A percentile compares a stretch with the other conserved stretches of the same genome.
Evolutionary conservation across 192 early-diverging fungal species (phyloP).

Genomic region (Jimgerdemannia lactiflua): DNA sequence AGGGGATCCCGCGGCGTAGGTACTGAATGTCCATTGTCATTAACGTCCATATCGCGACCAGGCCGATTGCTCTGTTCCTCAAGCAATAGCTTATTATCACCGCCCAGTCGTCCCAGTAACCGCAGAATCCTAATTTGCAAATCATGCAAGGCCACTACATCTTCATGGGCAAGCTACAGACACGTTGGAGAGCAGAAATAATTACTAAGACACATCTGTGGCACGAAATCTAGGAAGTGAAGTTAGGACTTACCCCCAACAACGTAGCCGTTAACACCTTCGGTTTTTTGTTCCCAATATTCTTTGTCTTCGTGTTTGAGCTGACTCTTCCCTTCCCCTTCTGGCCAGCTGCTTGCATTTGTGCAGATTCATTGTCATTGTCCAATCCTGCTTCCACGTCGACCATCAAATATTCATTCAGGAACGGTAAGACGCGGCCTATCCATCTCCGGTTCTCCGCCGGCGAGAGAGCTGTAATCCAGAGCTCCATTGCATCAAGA

Average conservation of each 20-base stretch:
- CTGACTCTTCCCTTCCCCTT: background rate
- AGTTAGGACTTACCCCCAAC: background rate
- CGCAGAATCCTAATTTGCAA: conserved; percentile 60
- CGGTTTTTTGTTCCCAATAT: background rate
- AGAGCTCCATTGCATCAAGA: conserved; percentile 58
- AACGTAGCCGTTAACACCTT: background rate
- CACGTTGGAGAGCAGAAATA: background rate
- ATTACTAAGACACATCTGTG: background rate
- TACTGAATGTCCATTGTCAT: background rate
- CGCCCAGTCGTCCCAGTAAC: conserved; percentile 64
- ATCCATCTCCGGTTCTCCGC: conserved; percentile 27
- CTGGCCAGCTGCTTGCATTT: background rate
- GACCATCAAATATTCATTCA: conserved; percentile 66
- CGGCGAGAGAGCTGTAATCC: conserved; percentile 32
- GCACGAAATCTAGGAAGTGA: too few relatives aligned
- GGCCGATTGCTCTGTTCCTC: background rate
- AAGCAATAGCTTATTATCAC: conserved; percentile 40
- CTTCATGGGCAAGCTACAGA: conserved; percentile 2
- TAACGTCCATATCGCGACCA: background rate
- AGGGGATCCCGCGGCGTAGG: conserved; percentile 30
- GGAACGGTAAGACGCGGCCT: conserved; percentile 49
- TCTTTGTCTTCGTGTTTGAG: background rate
- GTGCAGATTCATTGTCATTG: background rate
- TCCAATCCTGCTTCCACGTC: conserved; percentile 23
- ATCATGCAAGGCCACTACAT: conserved; percentile 36